Conservation (phyloP, 1,139 yeast species). For the Geotrichum australiense region DNA sequence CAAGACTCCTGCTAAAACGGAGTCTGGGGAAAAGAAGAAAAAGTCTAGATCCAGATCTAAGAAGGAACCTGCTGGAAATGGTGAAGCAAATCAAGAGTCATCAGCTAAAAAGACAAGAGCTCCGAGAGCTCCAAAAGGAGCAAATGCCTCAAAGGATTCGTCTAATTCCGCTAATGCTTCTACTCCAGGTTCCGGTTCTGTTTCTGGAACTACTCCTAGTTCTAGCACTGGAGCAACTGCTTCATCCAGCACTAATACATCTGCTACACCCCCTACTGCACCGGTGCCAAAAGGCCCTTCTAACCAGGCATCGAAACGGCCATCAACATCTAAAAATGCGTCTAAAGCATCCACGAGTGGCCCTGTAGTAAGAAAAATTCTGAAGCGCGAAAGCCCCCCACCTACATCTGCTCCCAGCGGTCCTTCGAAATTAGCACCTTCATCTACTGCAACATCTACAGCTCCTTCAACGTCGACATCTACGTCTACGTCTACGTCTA, state of each 20-base stretch:
- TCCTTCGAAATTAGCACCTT: conserved; percentile 1
- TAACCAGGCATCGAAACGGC: neutral
- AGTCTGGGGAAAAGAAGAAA: conserved; percentile 5
- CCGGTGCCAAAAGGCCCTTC: neutral
- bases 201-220: neutral
- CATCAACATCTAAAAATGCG: neutral
- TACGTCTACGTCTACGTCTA: too few relatives aligned
- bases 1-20: neutral
- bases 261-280: too few relatives aligned
- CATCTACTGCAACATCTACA: too few relatives aligned
- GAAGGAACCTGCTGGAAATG: neutral
- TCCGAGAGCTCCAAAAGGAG: neutral
- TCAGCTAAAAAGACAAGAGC: neutral
- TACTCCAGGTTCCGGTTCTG: neutral
- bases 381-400: neutral
- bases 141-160: neutral
- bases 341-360: neutral
- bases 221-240: neutral
- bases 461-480: too few relatives aligned
- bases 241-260: neutral
- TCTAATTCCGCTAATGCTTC: neutral
- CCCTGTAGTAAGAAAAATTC: neutral
- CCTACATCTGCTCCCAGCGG: neutral
- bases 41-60: conserved; percentile 1
- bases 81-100: neutral